Base-by-base conservation (phyloP, 768 basidiomycete species). In the Tylopilus plumbeoviolaceoides region DNA sequence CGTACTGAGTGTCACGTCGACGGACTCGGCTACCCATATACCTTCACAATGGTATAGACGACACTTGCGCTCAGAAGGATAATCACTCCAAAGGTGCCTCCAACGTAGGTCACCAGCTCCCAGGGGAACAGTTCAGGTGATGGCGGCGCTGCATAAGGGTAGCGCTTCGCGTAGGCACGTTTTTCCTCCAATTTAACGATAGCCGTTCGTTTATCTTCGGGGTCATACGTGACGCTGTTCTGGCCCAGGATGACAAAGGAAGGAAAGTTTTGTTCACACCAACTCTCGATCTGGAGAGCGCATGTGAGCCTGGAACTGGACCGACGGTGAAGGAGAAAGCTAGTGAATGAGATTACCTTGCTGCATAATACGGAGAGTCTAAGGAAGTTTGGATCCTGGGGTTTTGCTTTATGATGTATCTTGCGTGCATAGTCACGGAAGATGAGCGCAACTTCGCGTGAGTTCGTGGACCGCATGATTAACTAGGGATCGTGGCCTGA, bases 231-330 rank as follows among this genome's bases (percentile, higher is more conserved):
- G 30, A 70, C 58, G 1, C 66, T 61, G 4, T 56, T 45, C 25
- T 58, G 44, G 10, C 58, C 59, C 23, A 65, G 52, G 1, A 59
- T 18, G 41, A 99, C 81, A 75, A 95, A 97, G 3, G 93, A 91
- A 3, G 95, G 95, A 73, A 91, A 99, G 69, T 95, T 78, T 60
- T 85, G 88, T 70, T 98, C 95, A 52, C 75, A 84, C 95, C 95
- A 98, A 71, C 85, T 83, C 62, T 98, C 95, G 67, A 98, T 91
- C 91, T 86, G 47, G 56, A 56, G 23, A 59, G 35, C 44, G 8
- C 9, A 50, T 49, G 52, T 60, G 52, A 55, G 33, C 57, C 20
- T 27, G 18, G 3, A 18, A 46, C 28, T 12, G 6, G 18, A 43
- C 17, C 12, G 44, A 60, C 54, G 18, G 1, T 17, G 5, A 12